Evolutionary conservation across 768 basidiomycete species (phyloP).

Genomic region (Jaapia argillacea): DNA sequence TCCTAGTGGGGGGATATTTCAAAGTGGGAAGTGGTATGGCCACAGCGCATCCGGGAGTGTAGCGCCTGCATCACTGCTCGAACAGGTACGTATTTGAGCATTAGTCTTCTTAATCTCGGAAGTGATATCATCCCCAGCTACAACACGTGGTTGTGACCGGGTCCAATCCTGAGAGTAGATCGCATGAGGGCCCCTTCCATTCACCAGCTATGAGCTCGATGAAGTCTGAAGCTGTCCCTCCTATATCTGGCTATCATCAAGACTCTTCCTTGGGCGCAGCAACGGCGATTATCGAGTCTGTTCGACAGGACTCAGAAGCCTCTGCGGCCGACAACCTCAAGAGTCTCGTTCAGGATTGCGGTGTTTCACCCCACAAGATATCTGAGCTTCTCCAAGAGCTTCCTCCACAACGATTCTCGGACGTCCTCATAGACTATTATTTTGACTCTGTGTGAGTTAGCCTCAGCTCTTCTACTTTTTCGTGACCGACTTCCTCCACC

Average conservation of each 20-base stretch:
- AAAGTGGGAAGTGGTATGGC: conserved; percentile 82
- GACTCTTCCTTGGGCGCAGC: not conserved
- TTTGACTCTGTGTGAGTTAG: conserved; percentile 56
- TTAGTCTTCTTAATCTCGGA: too few relatives aligned
- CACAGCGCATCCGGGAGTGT: conserved; percentile 78
- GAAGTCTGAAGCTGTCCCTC: not conserved
- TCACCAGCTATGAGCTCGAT: conserved; percentile 4
- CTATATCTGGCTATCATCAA: not conserved
- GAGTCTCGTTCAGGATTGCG: conserved; percentile 84
- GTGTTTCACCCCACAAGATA: conserved; percentile 84
- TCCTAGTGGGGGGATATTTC: conserved; percentile 64
- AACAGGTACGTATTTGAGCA: conserved; percentile 47
- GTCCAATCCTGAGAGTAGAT: conserved; percentile 17
- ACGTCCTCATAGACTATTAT: conserved; percentile 77
- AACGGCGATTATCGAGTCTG: conserved; percentile 23
- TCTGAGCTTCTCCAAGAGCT: conserved; percentile 84
- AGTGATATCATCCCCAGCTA: too few relatives aligned
- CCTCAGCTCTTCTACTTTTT: conserved; percentile 7
- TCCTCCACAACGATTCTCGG: conserved; percentile 65
- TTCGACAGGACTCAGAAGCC: conserved; percentile 30
- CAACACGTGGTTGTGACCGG: conserved; percentile 40
- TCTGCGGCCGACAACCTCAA: conserved; percentile 76
- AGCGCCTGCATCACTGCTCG: conserved; percentile 68
- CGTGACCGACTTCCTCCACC: conserved; percentile 1
- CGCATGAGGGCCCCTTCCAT: conserved; percentile 2